Conservation (phyloP, 768 basidiomycete genomes). For the Panaeolus papilionaceus region DNA sequence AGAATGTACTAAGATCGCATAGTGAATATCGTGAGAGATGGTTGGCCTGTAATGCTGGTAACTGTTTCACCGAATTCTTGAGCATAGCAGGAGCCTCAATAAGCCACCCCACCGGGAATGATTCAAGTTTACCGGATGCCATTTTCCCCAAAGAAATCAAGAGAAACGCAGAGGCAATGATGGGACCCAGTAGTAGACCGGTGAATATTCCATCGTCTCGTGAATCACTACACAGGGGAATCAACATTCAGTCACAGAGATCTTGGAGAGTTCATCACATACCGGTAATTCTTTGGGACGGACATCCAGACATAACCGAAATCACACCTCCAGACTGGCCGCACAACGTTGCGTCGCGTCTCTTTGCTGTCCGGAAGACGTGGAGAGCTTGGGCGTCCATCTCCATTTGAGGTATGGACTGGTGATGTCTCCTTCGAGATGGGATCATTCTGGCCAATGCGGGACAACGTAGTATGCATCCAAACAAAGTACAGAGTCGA, state of each 20-base stretch:
- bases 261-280: conserved; percentile 22
- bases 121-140: conserved; percentile 32
- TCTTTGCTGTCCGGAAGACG: conserved; percentile 52
- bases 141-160: conserved; percentile 43
- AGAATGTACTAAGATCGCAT: conserved; percentile 81
- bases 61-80: conserved; percentile 42
- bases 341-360: conserved; percentile 40
- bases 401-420: conserved; percentile 7
- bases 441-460: conserved; percentile 21
- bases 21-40: conserved; percentile 76
- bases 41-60: conserved; percentile 59
- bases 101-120: conserved; percentile 70
- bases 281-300: conserved; percentile 88
- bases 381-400: conserved; percentile 46
- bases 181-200: conserved; percentile 82
- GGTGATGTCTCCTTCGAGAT: not conserved
- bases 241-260: conserved; percentile 19
- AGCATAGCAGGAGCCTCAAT: conserved; percentile 77
- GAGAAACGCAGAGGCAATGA: conserved; percentile 75
- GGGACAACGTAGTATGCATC: conserved; percentile 59
- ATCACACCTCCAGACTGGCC: conserved; percentile 45
- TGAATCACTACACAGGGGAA: conserved; percentile 58
- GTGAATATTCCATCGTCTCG: conserved; percentile 87
- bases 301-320: conserved; percentile 90
- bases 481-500: conserved; percentile 68